These are phyloP conservation scores for Ogataea minuta DNA, from an alignment of 805 yeast species.

Conservation along the genomic window DNA sequence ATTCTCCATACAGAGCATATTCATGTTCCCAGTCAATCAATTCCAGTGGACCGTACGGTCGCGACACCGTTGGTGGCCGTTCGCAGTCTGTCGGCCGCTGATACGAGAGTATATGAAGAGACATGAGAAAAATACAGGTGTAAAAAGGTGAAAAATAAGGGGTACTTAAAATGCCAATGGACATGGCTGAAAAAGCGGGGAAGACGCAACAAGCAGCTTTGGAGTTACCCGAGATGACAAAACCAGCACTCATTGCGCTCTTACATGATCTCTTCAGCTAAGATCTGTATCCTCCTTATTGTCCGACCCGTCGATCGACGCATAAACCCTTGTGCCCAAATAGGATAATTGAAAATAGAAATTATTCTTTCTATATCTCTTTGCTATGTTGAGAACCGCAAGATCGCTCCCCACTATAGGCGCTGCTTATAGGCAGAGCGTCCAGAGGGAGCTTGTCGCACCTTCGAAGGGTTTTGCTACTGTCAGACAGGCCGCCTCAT, in stretches of 20 bases:
- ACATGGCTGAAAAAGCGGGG: no score
- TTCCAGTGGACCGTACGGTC: slow-evolving; percentile 39
- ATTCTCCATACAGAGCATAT: slow-evolving; percentile 24
- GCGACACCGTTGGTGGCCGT: slow-evolving; percentile 1
- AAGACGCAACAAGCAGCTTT: no score
- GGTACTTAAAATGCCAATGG: no score
- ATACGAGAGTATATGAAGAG: background rate
- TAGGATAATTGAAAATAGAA: slow-evolving; percentile 11
- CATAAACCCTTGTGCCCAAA: background rate
- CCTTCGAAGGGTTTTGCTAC: slow-evolving; percentile 13
- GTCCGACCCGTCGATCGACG: background rate
- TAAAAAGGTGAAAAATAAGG: background rate
- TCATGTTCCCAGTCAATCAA: slow-evolving; percentile 56
- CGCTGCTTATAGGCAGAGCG: slow-evolving; percentile 27
- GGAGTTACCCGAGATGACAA: no score
- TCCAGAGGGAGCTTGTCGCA: slow-evolving; percentile 13
- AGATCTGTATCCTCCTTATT: no score
- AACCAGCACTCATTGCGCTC: no score
- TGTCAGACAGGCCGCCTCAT: slow-evolving; percentile 3
- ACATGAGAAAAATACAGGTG: slow-evolving; percentile 4
- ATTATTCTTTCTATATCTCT: slow-evolving; percentile 1
- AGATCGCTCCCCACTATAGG: slow-evolving; percentile 35
- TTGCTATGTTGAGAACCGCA: slow-evolving; percentile 33
- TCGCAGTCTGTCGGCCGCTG: background rate
- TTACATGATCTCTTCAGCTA: no score